Evolutionary conservation across 257 asterid species (phyloP).

Genomic region (Oldenlandia corymbosa): DNA sequence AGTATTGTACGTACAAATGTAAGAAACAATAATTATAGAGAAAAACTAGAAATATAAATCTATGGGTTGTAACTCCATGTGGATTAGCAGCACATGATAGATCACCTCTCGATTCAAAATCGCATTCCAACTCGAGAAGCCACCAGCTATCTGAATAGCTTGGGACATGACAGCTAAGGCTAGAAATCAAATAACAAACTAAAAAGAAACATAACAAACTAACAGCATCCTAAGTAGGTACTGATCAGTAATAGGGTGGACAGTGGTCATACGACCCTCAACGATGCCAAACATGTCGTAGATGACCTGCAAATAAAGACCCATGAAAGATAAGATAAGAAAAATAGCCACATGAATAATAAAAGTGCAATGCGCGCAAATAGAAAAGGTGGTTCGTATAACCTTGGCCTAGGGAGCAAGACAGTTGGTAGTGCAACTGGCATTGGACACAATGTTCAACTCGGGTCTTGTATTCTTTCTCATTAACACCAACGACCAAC

Average conservation of each 20-base stretch:
- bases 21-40: too few relatives aligned
- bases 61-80: too few relatives aligned
- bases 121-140: too few relatives aligned
- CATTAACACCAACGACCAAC: constrained; percentile 76
- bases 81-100: too few relatives aligned
- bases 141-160: too few relatives aligned
- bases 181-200: too few relatives aligned
- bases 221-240: background rate
- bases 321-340: background rate
- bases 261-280: constrained; percentile 75
- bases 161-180: too few relatives aligned
- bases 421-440: constrained; percentile 82
- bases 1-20: too few relatives aligned
- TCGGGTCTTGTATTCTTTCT: constrained; percentile 72
- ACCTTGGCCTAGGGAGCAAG: constrained; percentile 82
- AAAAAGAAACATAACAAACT: background rate
- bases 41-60: too few relatives aligned
- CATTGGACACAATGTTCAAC: constrained; percentile 60
- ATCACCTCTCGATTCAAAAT: too few relatives aligned
- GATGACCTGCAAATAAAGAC: constrained; percentile 36
- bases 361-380: background rate
- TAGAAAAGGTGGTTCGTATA: background rate
- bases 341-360: background rate
- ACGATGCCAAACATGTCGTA: constrained; percentile 74
- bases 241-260: constrained; percentile 66